Evolutionary conservation across 495 filamentous ascomycete genomes (phyloP), one percentile per base, ranked within the genome.

Genomic region (Mytilinidion resinicola): DNA sequence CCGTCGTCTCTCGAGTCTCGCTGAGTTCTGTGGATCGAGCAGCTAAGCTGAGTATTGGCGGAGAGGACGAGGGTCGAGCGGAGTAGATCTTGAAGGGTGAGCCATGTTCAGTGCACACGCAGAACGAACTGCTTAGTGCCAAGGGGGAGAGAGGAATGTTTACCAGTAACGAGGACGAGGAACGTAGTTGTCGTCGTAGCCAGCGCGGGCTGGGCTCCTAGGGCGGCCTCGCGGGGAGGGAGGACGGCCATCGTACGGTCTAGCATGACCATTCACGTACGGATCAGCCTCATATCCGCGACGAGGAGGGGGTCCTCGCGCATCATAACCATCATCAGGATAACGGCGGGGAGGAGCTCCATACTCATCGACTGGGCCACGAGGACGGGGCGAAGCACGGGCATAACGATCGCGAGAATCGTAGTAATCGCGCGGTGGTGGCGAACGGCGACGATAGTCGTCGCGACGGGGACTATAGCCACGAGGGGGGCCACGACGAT

Each of bases 401-500:
- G 73, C 80, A 72, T 91, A 91, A 43, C 87, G 81, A 63, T 83
- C 80, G 54, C 85, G 82, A 47, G 86, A 82, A 66, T 96, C 91
- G 70, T 96, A 91, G 65, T 95, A 92, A 56, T 88, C 84, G 51
- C 89, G 86, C 37, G 87, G 86, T 19, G 78, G 78, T 10, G 83
- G 81, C 55, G 87, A 88, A 55, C 91, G 82, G 67, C 93, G 90
- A 70, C 91, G 90, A 73, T 95, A 96, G 59, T 86, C 89, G 55
- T 87, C 86, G 57, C 86, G 82, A 55, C 82, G 76, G 36, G 89
- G 89, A 70, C 86, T 91, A 69, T 92, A 95, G 63, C 83, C 86
- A 61, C 89, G 86, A 47, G 87, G 86, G 17, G 87, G 85, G 30
- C 83, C 83, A 69, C 91, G 86, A 56, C 88, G 82, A 64, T 90